Conservation (phyloP, 768 basidiomycete species). For the Suillus subalutaceus region DNA sequence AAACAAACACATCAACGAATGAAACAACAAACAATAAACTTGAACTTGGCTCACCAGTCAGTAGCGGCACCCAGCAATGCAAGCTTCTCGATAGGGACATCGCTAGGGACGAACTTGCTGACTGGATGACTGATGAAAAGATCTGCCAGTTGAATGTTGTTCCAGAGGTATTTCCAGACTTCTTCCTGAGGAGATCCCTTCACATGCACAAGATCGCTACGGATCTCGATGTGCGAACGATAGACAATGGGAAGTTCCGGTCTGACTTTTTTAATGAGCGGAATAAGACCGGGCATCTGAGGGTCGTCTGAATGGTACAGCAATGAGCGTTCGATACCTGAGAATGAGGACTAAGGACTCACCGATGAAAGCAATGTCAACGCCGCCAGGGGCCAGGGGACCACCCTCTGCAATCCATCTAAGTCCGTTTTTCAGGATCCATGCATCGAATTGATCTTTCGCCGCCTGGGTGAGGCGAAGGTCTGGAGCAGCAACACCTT, state of each 20-base stretch:
- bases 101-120: constrained; percentile 89
- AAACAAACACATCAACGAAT: constrained; percentile 11
- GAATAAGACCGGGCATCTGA: constrained; percentile 95
- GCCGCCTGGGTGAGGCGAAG: constrained; percentile 78
- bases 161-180: constrained; percentile 95
- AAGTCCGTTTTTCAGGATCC: constrained; percentile 89
- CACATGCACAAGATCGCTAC: constrained; percentile 82
- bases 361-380: constrained; percentile 91
- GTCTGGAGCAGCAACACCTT: constrained; percentile 84
- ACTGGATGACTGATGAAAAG: constrained; percentile 95
- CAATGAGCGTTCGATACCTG: constrained; percentile 15
- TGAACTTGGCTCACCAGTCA: constrained; percentile 59
- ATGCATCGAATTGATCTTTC: constrained; percentile 80
- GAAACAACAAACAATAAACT: constrained; percentile 4
- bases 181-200: constrained; percentile 84
- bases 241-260: constrained; percentile 90
- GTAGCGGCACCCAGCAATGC: constrained; percentile 81
- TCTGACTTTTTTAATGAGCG: constrained; percentile 82
- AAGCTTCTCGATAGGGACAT: constrained; percentile 73
- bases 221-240: constrained; percentile 94
- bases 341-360: constrained; percentile 16
- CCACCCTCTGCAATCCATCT: constrained; percentile 88
- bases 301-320: constrained; percentile 63
- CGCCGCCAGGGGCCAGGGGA: constrained; percentile 79
- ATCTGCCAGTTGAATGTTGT: constrained; percentile 88